Percentiles rank a stretch among this genome's conserved stretches.
These are phyloP conservation scores for Tausonia pullulans DNA, from an alignment of 1,284 basidiomycete genomes.

Conservation along the genomic window DNA sequence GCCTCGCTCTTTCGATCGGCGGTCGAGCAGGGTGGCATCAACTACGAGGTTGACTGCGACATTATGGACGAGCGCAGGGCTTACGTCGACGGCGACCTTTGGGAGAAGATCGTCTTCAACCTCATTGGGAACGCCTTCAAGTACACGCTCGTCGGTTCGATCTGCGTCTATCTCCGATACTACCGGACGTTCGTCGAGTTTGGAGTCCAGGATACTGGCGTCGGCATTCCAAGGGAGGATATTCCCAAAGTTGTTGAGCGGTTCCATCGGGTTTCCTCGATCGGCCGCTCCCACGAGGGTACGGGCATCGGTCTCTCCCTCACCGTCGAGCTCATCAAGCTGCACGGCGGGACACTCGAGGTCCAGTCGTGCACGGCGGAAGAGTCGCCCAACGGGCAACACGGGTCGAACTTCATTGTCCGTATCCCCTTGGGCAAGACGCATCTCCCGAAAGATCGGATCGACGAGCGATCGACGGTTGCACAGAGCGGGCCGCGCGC, in stretches of 20 bases:
- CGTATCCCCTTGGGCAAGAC: slow-evolving; percentile 28
- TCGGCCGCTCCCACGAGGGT: slow-evolving; percentile 31
- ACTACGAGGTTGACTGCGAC: slow-evolving; percentile 33
- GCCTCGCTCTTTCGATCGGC: slow-evolving; percentile 33
- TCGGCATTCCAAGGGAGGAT: slow-evolving; percentile 13
- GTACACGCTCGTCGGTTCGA: slow-evolving; percentile 20
- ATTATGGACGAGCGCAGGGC: slow-evolving; percentile 23
- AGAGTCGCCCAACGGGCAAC: slow-evolving; percentile 27
- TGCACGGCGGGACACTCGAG: slow-evolving; percentile 35
- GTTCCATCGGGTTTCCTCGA: slow-evolving; percentile 32
- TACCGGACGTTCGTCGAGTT: slow-evolving; percentile 1
- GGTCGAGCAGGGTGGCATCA: slow-evolving; percentile 26
- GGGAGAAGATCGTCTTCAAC: slow-evolving; percentile 30
- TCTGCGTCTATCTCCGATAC: slow-evolving; percentile 19
- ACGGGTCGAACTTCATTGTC: slow-evolving; percentile 31
- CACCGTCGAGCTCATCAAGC: slow-evolving; percentile 35
- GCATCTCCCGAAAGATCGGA: slow-evolving; percentile 27
- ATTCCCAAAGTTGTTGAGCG: not conserved
- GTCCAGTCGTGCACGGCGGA: slow-evolving; percentile 30
- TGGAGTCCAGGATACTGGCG: slow-evolving; percentile 12
- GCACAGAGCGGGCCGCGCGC: slow-evolving; percentile 4
- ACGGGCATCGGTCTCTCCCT: slow-evolving; percentile 24
- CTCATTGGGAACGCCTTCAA: slow-evolving; percentile 20
- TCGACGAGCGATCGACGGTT: slow-evolving; percentile 21
- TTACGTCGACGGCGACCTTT: slow-evolving; percentile 35